Evolutionary conservation across 2,329 filamentous ascomycete species (phyloP).

Genomic region (Venturia oleaginea): DNA sequence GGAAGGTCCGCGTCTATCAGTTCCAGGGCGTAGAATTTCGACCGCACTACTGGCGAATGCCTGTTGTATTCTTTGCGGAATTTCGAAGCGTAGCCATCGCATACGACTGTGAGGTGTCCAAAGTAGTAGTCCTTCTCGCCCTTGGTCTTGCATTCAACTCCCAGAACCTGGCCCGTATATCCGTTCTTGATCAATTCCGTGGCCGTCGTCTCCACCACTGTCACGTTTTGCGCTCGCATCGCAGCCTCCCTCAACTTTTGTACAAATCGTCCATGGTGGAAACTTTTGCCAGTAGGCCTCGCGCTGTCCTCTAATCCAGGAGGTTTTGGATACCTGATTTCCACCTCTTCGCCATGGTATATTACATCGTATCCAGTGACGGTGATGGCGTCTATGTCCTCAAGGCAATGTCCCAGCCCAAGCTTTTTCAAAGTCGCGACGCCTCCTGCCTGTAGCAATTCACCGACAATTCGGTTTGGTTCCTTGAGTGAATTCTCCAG

Average conservation of each 20-base stretch:
- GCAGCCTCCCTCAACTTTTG: constrained; percentile 70
- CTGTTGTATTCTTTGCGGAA: constrained; percentile 75
- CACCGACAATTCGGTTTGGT: constrained; percentile 91
- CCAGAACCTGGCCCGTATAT: constrained; percentile 63
- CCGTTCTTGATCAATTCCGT: constrained; percentile 64
- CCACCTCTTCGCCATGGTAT: constrained; percentile 64
- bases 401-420: constrained; percentile 71
- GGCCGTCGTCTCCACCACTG: constrained; percentile 82
- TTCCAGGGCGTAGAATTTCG: constrained; percentile 90
- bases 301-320: constrained; percentile 29
- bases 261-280: constrained; percentile 94
- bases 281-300: constrained; percentile 64
- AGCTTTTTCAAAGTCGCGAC: constrained; percentile 71
- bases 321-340: constrained; percentile 68
- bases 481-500: constrained; percentile 85
- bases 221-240: constrained; percentile 68
- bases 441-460: constrained; percentile 88
- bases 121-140: constrained; percentile 66
- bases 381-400: constrained; percentile 76
- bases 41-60: constrained; percentile 59
- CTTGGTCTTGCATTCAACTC: constrained; percentile 67
- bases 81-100: constrained; percentile 86
- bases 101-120: constrained; percentile 75
- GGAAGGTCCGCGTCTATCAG: constrained; percentile 80
- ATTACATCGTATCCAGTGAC: constrained; percentile 83